Percentiles rank a stretch among this genome's conserved stretches.
These are phyloP conservation scores for Thelephora terrestris DNA, from an alignment of 1,284 basidiomycete genomes.

Conservation along the genomic window DNA sequence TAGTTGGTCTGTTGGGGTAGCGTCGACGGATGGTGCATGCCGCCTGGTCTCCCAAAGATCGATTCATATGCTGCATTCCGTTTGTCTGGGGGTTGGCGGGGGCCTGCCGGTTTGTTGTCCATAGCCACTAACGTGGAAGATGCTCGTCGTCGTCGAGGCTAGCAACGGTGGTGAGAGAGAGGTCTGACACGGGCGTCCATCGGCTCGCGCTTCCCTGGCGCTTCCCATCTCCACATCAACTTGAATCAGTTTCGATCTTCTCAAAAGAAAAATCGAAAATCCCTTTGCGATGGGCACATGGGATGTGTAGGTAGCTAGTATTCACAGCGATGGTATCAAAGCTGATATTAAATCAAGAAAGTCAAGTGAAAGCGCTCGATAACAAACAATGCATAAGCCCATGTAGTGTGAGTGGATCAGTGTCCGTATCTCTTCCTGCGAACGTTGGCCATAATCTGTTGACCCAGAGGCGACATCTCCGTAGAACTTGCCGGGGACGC, in stretches of 20 bases:
- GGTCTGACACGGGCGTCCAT: neutral
- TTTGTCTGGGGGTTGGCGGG: conserved; percentile 58
- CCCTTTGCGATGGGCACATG: too few relatives aligned
- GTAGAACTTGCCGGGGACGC: conserved; percentile 63
- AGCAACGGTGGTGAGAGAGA: neutral
- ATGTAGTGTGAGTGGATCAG: neutral
- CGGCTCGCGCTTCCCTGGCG: too few relatives aligned
- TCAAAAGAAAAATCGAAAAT: too few relatives aligned
- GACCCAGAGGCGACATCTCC: conserved; percentile 57
- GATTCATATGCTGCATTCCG: conserved; percentile 70
- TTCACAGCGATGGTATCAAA: too few relatives aligned
- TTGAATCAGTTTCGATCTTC: too few relatives aligned
- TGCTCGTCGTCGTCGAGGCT: neutral
- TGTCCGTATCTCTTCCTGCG: conserved; percentile 31
- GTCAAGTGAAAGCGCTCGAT: too few relatives aligned
- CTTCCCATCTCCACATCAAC: too few relatives aligned
- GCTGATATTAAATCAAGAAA: too few relatives aligned
- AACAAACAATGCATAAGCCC: too few relatives aligned
- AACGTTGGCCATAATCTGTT: conserved; percentile 55
- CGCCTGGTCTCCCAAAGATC: conserved; percentile 69
- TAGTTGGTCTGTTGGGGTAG: conserved; percentile 22
- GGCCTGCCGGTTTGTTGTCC: conserved; percentile 55
- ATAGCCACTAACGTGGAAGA: conserved; percentile 23
- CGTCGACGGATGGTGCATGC: conserved; percentile 34
- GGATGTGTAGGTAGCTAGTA: too few relatives aligned